Evolutionary conservation across 2,329 filamentous ascomycete species (phyloP), one percentile per base, ranked within the genome.

Genomic region (Orbilia quercus): DNA sequence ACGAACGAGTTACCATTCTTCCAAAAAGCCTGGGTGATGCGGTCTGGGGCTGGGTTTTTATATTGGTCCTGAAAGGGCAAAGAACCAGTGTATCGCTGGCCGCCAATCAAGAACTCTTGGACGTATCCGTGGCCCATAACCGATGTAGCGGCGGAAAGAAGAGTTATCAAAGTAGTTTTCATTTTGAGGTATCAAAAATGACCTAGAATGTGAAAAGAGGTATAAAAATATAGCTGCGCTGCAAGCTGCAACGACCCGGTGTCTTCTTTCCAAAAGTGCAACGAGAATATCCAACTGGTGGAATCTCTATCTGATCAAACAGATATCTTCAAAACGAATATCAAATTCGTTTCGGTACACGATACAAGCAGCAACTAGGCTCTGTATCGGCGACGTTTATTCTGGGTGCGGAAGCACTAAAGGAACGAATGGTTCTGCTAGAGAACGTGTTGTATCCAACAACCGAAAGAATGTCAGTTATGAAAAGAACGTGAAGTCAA

Each of bases 1-100:
- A 85, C 84, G 18, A 81, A 82, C 62, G 86, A 83, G 79, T 85
- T 82, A 44, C 67, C 67, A 18, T 72, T 72, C 42, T 64, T 45
- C 67, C 67, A 72, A 47, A 72, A 72, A 1, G 67, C 42, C 80
- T 78, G 40, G 82, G 82, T 64, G 63, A 78, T 78, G 23, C 76
- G 74, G 23, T 78, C 48, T 16, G 75, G 75, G 7, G 51, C 57
- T 7, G 76, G 76, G 22, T 75, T 76, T 53, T 54, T 48, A 50
- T 78, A 77, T 7, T 63, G 71, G 40, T 78, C 77, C 14, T 60
- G n/a, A 67, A 72, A 76, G 3, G 77, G 77, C 9, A 71, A 55
- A 63, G 75, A 78, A 50, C 76, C 75, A 18, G 66, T 62, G 20
- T 76, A 75, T 44, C 64, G 16, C 14, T 65, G 45, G 36, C 71